Evolutionary conservation across 495 filamentous ascomycete species (phyloP).

Genomic region (Chlorociboria aeruginascens): DNA sequence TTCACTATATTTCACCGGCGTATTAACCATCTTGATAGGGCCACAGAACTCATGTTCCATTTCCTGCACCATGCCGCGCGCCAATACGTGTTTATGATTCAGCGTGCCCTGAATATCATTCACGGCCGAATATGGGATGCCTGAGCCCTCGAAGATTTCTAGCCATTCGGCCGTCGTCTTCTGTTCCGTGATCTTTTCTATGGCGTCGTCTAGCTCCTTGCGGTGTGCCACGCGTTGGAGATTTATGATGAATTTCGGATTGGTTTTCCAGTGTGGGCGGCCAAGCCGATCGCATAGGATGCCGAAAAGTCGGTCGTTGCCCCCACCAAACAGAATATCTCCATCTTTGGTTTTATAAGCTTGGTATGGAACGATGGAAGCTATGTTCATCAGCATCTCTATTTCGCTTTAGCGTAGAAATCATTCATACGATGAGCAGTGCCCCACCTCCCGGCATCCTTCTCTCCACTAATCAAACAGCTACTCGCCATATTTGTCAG

Average conservation of each 20-base stretch:
- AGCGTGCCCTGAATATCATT: conserved; percentile 83
- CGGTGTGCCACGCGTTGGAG: conserved; percentile 72
- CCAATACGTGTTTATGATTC: conserved; percentile 74
- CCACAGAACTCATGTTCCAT: conserved; percentile 76
- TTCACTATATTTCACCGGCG: conserved; percentile 91
- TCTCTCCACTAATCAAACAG: conserved; percentile 76
- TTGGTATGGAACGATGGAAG: conserved; percentile 90
- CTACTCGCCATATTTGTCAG: conserved; percentile 89
- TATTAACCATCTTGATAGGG: conserved; percentile 78
- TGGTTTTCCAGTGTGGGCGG: conserved; percentile 66
- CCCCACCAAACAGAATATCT: conserved; percentile 83
- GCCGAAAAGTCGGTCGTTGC: conserved; percentile 85
- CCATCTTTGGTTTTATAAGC: conserved; percentile 90
- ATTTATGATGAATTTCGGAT: conserved; percentile 68
- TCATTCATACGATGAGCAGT: conserved; percentile 75
- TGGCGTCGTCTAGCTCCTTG: conserved; percentile 57
- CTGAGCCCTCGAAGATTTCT: conserved; percentile 72
- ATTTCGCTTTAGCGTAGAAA: background rate
- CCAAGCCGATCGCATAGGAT: conserved; percentile 71
- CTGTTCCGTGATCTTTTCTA: conserved; percentile 58
- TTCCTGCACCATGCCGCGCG: conserved; percentile 79
- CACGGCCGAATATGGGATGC: conserved; percentile 90
- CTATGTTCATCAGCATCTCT: conserved; percentile 26
- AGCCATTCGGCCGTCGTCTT: conserved; percentile 89
- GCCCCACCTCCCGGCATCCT: conserved; percentile 82